These are phyloP conservation scores for Iris macrosiphon DNA, from an alignment of 106 monocot species.

Conservation along the genomic window DNA sequence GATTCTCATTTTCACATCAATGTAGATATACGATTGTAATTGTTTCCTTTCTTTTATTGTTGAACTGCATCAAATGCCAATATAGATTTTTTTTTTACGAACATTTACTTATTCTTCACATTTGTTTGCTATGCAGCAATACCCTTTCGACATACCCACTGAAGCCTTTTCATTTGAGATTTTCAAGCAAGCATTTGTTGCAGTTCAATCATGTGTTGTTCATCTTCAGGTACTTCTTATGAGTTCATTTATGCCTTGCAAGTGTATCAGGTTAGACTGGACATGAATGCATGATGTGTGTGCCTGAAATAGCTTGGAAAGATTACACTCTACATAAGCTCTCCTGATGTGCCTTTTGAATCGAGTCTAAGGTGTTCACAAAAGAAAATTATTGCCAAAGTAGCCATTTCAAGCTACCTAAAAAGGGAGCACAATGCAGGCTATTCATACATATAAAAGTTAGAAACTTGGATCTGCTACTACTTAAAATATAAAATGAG, in stretches of 20 bases:
- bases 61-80: neutral
- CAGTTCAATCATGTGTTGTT: constrained; percentile 97
- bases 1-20: neutral
- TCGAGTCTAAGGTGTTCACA: too few species aligned
- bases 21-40: neutral
- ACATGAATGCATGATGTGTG: too few species aligned
- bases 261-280: too few species aligned
- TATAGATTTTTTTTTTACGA: neutral
- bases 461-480: too few species aligned
- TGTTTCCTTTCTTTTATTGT: neutral
- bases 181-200: constrained; percentile 99
- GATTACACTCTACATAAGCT: too few species aligned
- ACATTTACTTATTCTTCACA: neutral
- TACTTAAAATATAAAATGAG: too few species aligned
- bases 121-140: constrained; percentile 68
- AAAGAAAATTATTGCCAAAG: too few species aligned
- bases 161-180: constrained; percentile 96
- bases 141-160: constrained; percentile 97
- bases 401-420: too few species aligned
- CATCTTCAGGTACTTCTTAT: constrained; percentile 75
- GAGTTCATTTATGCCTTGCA: neutral
- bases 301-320: too few species aligned
- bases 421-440: too few species aligned
- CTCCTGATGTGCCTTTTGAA: too few species aligned
- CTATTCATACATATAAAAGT: too few species aligned